A percentile compares a stretch with the other conserved stretches of the same genome.
These are phyloP conservation scores for Fusarium acutatum DNA, from an alignment of 2,329 filamentous ascomycete species.

Conservation along the genomic window DNA sequence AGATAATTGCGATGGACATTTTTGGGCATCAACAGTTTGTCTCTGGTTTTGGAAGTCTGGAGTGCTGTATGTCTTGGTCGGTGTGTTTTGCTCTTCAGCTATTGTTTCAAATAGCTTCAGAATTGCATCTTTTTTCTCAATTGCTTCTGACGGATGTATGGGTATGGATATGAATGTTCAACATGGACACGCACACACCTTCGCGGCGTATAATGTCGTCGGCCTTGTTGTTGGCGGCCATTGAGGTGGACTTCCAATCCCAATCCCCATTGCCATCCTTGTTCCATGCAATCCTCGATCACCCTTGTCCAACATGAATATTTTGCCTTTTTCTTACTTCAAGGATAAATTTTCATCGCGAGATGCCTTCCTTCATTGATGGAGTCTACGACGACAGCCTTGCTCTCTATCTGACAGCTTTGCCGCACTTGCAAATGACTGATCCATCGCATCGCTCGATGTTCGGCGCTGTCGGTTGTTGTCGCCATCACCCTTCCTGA, in stretches of 20 bases:
- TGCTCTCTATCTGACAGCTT: not conserved
- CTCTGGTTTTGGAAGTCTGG: not conserved
- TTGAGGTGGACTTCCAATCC: conserved; percentile 29
- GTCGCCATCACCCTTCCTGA: not conserved
- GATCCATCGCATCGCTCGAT: conserved; percentile 17
- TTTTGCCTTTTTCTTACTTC: conserved; percentile 20
- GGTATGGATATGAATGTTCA: conserved; percentile 21
- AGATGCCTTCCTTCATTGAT: conserved; percentile 16
- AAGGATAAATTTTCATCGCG: conserved; percentile 9
- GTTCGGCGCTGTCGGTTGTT: not conserved
- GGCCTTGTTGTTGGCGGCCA: conserved; percentile 32
- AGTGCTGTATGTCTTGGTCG: not conserved
- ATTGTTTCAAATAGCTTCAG: conserved; percentile 5
- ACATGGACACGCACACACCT: conserved; percentile 29
- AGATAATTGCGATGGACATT: conserved; percentile 9
- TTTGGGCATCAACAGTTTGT: conserved; percentile 21
- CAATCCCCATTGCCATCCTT: conserved; percentile 39
- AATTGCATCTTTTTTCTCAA: not conserved
- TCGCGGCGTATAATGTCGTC: conserved; percentile 30
- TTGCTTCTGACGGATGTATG: not conserved
- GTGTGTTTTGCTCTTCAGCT: conserved; percentile 6
- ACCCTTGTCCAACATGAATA: conserved; percentile 27
- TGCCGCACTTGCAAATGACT: conserved; percentile 9
- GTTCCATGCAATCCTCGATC: conserved; percentile 32
- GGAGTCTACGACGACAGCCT: conserved; percentile 6